Evolutionary conservation across 1,284 basidiomycete species (phyloP).

Genomic region (Cryptococcus maquisensis): DNA sequence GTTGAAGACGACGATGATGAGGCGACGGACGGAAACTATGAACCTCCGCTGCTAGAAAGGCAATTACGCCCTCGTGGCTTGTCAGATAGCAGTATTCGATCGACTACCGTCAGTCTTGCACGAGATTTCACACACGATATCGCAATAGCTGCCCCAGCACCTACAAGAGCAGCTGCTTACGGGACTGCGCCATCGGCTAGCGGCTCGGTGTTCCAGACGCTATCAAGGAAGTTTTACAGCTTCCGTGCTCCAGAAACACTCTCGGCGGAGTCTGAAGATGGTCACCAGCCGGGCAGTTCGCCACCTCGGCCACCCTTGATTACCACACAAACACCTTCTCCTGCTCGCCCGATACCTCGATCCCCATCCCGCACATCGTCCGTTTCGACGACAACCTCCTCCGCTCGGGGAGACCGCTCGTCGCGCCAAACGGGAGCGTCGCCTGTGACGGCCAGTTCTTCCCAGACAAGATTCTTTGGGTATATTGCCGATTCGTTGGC

Average conservation of each 20-base stretch:
- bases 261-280: neutral
- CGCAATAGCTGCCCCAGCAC: neutral
- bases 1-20: slow-evolving; percentile 19
- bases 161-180: slow-evolving; percentile 9
- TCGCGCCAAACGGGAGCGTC: neutral
- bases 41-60: slow-evolving; percentile 56
- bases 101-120: slow-evolving; percentile 58
- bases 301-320: neutral
- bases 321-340: slow-evolving; percentile 6
- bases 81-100: slow-evolving; percentile 84
- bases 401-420: neutral
- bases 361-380: slow-evolving; percentile 11
- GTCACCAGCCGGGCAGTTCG: neutral
- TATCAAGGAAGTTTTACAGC: slow-evolving; percentile 22
- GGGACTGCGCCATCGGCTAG: neutral
- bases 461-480: slow-evolving; percentile 14
- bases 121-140: neutral
- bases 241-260: slow-evolving; percentile 9
- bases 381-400: slow-evolving; percentile 11
- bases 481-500: slow-evolving; percentile 15
- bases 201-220: slow-evolving; percentile 16
- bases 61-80: slow-evolving; percentile 71
- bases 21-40: slow-evolving; percentile 41
- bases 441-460: slow-evolving; percentile 1
- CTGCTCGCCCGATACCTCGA: slow-evolving; percentile 13